A percentile compares a stretch with the other conserved stretches of the same genome.
Conservation (phyloP, 1,139 yeast genomes). For the Kluyveromyces sp. region DNA sequence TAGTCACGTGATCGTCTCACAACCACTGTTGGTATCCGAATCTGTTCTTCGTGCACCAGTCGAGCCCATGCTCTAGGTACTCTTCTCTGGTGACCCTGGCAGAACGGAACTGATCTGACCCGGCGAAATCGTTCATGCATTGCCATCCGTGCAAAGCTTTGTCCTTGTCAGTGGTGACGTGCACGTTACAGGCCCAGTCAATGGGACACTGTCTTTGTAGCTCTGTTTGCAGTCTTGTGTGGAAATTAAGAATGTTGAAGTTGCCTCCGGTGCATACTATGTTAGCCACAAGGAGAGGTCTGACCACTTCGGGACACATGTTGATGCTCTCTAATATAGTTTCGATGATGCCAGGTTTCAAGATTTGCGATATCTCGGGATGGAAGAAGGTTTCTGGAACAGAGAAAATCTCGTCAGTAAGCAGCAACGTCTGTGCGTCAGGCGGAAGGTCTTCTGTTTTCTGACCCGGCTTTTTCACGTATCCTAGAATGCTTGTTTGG, state of each 20-base stretch:
- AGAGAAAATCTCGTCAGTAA: slow-evolving; percentile 79
- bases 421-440: slow-evolving; percentile 58
- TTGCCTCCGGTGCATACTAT: slow-evolving; percentile 81
- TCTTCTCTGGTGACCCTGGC: slow-evolving; percentile 68
- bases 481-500: slow-evolving; percentile 68
- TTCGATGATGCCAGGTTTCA: slow-evolving; percentile 66
- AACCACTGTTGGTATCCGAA: slow-evolving; percentile 52
- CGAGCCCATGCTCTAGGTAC: slow-evolving; percentile 79
- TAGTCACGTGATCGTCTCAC: too few relatives aligned
- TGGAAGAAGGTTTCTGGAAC: slow-evolving; percentile 83
- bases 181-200: slow-evolving; percentile 56
- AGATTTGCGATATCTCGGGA: slow-evolving; percentile 76
- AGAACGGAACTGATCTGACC: slow-evolving; percentile 43
- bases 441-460: slow-evolving; percentile 31
- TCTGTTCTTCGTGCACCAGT: slow-evolving; percentile 63
- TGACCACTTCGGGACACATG: slow-evolving; percentile 63
- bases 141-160: slow-evolving; percentile 47
- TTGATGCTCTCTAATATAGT: slow-evolving; percentile 65
- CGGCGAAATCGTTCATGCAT: slow-evolving; percentile 49
- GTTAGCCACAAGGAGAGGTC: slow-evolving; percentile 76
- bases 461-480: slow-evolving; percentile 39
- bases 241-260: slow-evolving; percentile 61
- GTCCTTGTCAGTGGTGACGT: slow-evolving; percentile 33
- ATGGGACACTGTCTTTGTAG: slow-evolving; percentile 60
- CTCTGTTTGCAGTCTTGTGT: slow-evolving; percentile 51